Percentiles rank a stretch among this genome's conserved stretches.
phyloP scores from a whole-genome alignment of 345 rosid genomes.

The Isatis tinctoria region DNA sequence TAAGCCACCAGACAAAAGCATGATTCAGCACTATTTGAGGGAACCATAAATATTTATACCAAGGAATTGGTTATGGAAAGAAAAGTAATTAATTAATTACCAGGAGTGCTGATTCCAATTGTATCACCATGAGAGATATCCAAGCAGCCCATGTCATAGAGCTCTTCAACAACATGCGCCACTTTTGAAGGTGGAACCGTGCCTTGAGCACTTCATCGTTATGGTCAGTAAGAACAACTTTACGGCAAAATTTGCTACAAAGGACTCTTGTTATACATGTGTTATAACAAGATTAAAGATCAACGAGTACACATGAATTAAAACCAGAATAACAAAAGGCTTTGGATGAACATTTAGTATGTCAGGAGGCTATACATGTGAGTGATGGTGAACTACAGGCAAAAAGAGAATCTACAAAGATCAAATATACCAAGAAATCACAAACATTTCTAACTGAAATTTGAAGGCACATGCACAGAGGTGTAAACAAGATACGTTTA shows the following conservation, averaged over 20 bases:
- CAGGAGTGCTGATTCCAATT: constrained; percentile 89
- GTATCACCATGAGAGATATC: constrained; percentile 92
- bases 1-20: too few species aligned
- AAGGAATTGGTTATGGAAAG: too few species aligned
- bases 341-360: not conserved
- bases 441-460: not conserved
- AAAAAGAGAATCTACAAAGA: too few species aligned
- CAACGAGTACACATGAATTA: not conserved
- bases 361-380: too few species aligned
- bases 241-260: constrained; percentile 72
- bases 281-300: constrained; percentile 9
- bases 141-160: constrained; percentile 89
- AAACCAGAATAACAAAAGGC: not conserved
- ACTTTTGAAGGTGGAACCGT: constrained; percentile 70
- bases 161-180: constrained; percentile 85
- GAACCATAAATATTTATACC: too few species aligned
- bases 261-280: constrained; percentile 87
- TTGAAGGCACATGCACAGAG: not conserved
- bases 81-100: too few species aligned
- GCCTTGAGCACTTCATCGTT: constrained; percentile 95
- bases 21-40: too few species aligned
- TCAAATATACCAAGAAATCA: too few species aligned
- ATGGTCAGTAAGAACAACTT: constrained; percentile 84
- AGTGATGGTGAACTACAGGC: too few species aligned
- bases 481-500: not conserved